Percentiles rank a stretch among this genome's conserved stretches.
These are phyloP conservation scores for Pilaira anomala DNA, from an alignment of 192 early-diverging fungal species.

Conservation along the genomic window DNA sequence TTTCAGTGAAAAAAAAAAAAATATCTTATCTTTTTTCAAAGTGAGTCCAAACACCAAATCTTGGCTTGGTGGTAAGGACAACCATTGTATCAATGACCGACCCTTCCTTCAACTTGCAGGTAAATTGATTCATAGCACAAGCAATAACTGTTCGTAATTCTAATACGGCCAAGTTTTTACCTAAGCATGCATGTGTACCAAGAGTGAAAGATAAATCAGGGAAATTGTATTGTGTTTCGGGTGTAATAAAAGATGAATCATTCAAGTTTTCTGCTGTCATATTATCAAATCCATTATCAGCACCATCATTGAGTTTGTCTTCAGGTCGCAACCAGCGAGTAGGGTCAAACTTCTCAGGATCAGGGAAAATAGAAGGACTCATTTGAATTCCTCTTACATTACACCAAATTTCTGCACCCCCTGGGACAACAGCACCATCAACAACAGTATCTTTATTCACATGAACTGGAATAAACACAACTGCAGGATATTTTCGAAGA, in stretches of 20 bases:
- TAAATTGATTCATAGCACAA: conserved; percentile 24
- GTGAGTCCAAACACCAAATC: conserved; percentile 32
- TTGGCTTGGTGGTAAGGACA: conserved; percentile 31
- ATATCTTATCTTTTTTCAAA: conserved; percentile 14
- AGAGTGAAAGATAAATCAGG: conserved; percentile 37
- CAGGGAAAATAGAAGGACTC: conserved; percentile 32
- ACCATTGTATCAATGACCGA: conserved; percentile 32
- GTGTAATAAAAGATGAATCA: background rate
- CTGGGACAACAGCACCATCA: conserved; percentile 27
- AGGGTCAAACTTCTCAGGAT: conserved; percentile 32
- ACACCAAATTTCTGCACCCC: conserved; percentile 29
- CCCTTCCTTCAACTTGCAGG: conserved; percentile 11
- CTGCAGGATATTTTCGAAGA: conserved; percentile 37
- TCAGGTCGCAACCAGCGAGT: conserved; percentile 26
- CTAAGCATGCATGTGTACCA: conserved; percentile 33
- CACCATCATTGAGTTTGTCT: background rate
- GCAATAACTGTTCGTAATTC: conserved; percentile 35
- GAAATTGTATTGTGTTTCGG: conserved; percentile 23
- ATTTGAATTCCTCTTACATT: conserved; percentile 37
- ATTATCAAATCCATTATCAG: conserved; percentile 7
- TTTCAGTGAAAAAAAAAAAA: too few relatives aligned
- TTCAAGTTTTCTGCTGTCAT: background rate
- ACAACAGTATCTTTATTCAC: conserved; percentile 23
- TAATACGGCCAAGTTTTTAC: conserved; percentile 31
- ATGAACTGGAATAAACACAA: conserved; percentile 32